Evolutionary conservation across 352 stramenopile genomes (phyloP), one percentile per base, ranked within the genome.

Genomic region (Thraustochytrium sp.): DNA sequence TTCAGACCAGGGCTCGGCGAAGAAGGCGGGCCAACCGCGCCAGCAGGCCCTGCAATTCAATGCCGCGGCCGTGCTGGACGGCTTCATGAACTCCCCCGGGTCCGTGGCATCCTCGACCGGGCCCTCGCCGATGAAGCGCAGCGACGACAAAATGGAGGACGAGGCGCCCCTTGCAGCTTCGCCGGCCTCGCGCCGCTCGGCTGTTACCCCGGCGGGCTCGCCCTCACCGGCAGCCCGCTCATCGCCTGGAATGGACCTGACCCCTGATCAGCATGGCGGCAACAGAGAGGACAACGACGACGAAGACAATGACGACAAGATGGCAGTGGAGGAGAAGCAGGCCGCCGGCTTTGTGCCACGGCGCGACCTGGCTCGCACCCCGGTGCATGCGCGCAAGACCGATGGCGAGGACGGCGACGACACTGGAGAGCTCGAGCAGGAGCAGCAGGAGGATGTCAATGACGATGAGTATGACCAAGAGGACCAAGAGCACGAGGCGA

Each of bases 41-140:
- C 16, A 53, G n/a, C 26, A 53, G 16, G 29, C 23, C 26, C 37
- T 54, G 29, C 59, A 72, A 13, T 75, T 75, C 11, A 36, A 75
- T 26, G 51, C 62, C 8, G 62, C 62, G 3, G 62, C 62, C 26
- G 37, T 75, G 3, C 53, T 80, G 1, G 3, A 80, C 53, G 34
- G 40, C n/a, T 80, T 80, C 42, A 44, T 80, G 26, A 72, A 80
- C 68, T 80, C 68, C 13, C 62, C 62, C 11, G 40, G 40, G 4
- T 54, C 37, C 26, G 44, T 37, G 29, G 8, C 37, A 26, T 54
- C 62, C 56, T 42, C 16, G 8, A 37, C 5, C 3, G 11, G 31
- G n/a, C 51, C 8, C 62, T 26, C 36, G 37, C n/a, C 61, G 9
- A 31, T 1, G 13, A n/a, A 37, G 9, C 13, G 40, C 8, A 37